These are phyloP conservation scores for Phytophthora palmivora DNA, from an alignment of 352 stramenopile species.

Conservation along the genomic window DNA sequence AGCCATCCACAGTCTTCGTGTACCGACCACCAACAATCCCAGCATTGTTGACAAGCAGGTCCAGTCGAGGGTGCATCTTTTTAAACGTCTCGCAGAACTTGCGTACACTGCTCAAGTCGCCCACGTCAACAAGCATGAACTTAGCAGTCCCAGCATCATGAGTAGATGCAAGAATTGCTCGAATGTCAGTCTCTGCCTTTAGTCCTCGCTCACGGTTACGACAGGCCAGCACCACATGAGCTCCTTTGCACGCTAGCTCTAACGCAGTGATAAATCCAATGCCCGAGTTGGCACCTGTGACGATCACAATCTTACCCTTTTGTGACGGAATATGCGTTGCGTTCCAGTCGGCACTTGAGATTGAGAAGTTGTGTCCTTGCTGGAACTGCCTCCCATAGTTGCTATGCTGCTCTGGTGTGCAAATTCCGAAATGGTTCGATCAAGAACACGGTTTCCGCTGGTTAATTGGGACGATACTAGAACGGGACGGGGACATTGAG, in stretches of 20 bases:
- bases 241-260: no score
- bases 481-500: slow-evolving; percentile 1
- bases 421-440: no score
- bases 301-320: slow-evolving; percentile 38
- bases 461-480: no score
- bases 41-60: slow-evolving; percentile 76
- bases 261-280: no score
- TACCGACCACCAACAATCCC: slow-evolving; percentile 50
- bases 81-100: slow-evolving; percentile 46
- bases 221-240: slow-evolving; percentile 52
- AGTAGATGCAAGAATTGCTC: slow-evolving; percentile 1
- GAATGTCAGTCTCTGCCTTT: slow-evolving; percentile 27
- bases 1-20: slow-evolving; percentile 41
- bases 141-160: slow-evolving; percentile 32
- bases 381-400: slow-evolving; percentile 10
- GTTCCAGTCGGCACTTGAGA: slow-evolving; percentile 31
- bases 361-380: slow-evolving; percentile 11
- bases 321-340: slow-evolving; percentile 36
- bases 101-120: slow-evolving; percentile 49
- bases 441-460: no score
- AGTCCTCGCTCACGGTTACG: slow-evolving; percentile 31
- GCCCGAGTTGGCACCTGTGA: no score
- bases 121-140: slow-evolving; percentile 59
- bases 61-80: slow-evolving; percentile 34
- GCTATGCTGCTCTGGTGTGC: no score